Evolutionary conservation across 1,139 yeast species (phyloP).

Genomic region (Zygotorulaspora mrakii): DNA sequence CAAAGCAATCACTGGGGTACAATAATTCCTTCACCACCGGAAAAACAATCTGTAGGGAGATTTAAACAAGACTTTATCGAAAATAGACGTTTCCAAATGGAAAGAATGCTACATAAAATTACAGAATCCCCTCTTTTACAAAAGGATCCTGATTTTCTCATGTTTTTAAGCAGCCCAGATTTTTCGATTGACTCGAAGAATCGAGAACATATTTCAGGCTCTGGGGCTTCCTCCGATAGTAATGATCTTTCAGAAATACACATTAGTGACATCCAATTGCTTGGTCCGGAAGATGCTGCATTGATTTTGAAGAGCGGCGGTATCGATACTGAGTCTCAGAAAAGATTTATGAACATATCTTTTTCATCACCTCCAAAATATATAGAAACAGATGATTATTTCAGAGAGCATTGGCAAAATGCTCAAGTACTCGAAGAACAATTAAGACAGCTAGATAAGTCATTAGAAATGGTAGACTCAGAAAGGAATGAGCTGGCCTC

Average conservation of each 20-base stretch:
- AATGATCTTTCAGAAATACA: slow-evolving; percentile 44
- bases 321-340: slow-evolving; percentile 30
- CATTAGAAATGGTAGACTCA: slow-evolving; percentile 68
- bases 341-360: slow-evolving; percentile 34
- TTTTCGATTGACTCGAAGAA: slow-evolving; percentile 63
- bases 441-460: slow-evolving; percentile 62
- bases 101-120: slow-evolving; percentile 76
- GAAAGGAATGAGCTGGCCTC: slow-evolving; percentile 74
- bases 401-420: slow-evolving; percentile 62
- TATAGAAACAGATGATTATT: slow-evolving; percentile 76
- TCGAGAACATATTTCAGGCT: slow-evolving; percentile 55
- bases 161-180: slow-evolving; percentile 73
- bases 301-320: slow-evolving; percentile 34
- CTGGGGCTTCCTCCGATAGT: slow-evolving; percentile 47
- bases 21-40: slow-evolving; percentile 95
- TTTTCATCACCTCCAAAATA: slow-evolving; percentile 47
- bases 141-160: slow-evolving; percentile 67
- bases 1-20: slow-evolving; percentile 85
- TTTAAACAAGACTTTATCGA: slow-evolving; percentile 87
- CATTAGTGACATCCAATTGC: slow-evolving; percentile 32
- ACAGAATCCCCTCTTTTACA: slow-evolving; percentile 54
- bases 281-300: slow-evolving; percentile 36
- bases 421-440: slow-evolving; percentile 72
- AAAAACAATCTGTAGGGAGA: slow-evolving; percentile 87
- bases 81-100: slow-evolving; percentile 79